These are phyloP conservation scores for Hirsutella rhossiliensis DNA, from an alignment of 2,329 filamentous ascomycete genomes.

Conservation along the genomic window DNA sequence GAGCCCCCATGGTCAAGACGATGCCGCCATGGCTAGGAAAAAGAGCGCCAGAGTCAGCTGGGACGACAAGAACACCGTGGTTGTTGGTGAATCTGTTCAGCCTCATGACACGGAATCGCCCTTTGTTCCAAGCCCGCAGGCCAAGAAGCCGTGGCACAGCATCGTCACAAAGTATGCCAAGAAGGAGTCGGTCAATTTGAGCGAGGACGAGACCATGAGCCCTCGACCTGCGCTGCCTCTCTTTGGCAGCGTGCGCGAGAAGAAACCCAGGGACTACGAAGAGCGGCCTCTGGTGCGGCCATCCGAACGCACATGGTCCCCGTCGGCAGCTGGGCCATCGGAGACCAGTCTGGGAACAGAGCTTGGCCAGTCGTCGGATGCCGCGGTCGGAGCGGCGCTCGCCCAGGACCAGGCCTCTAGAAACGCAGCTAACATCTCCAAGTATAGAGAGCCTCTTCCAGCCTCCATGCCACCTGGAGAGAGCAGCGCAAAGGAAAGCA, in stretches of 20 bases:
- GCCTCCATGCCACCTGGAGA: slow-evolving; percentile 61
- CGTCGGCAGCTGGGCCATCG: slow-evolving; percentile 1
- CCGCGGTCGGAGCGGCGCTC: slow-evolving; percentile 43
- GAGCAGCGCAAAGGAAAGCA: slow-evolving; percentile 50
- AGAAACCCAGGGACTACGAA: slow-evolving; percentile 38
- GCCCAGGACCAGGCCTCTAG: slow-evolving; percentile 39
- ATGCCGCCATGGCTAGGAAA: slow-evolving; percentile 33
- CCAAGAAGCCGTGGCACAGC: slow-evolving; percentile 38
- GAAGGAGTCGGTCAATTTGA: slow-evolving; percentile 31
- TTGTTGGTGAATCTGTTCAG: slow-evolving; percentile 36
- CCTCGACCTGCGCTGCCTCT: slow-evolving; percentile 62
- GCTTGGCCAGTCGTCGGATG: slow-evolving; percentile 46
- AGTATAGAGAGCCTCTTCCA: slow-evolving; percentile 52
- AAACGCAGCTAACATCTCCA: slow-evolving; percentile 43
- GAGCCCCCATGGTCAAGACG: slow-evolving; percentile 19
- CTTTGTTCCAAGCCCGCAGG: slow-evolving; percentile 20
- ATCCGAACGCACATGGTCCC: slow-evolving; percentile 21
- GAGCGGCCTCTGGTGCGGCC: slow-evolving; percentile 50
- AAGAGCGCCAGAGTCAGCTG: slow-evolving; percentile 69
- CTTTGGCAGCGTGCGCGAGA: slow-evolving; percentile 62
- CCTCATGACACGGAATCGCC: slow-evolving; percentile 26
- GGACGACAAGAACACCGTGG: slow-evolving; percentile 49
- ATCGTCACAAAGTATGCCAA: slow-evolving; percentile 34
- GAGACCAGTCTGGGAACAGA: neutral
- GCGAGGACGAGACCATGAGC: slow-evolving; percentile 60